A percentile compares a stretch with the other conserved stretches of the same genome.
Evolutionary conservation across 768 basidiomycete genomes (phyloP).

Genomic region (Hortiboletus flavorubellus): DNA sequence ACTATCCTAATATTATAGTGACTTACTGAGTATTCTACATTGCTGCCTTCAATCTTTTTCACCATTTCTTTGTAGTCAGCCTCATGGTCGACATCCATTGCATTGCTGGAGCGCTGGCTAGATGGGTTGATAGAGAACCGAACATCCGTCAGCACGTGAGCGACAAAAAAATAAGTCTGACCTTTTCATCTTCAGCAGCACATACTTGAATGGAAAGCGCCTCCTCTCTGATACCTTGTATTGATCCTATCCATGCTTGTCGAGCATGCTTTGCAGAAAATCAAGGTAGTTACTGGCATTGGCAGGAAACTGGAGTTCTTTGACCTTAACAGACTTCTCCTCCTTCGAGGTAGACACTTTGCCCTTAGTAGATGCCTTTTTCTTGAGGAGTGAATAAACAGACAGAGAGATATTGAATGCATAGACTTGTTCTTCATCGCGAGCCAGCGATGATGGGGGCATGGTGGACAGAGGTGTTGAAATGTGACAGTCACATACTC

Average conservation of each 20-base stretch:
- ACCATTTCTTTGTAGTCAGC: conserved; percentile 13
- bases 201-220: conserved; percentile 9
- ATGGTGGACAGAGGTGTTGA: background rate
- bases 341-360: background rate
- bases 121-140: background rate
- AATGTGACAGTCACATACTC: background rate
- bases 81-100: conserved; percentile 8
- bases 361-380: background rate
- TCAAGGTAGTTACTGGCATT: background rate
- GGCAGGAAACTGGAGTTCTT: background rate
- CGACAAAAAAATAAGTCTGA: background rate
- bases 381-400: background rate
- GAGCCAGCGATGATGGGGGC: background rate
- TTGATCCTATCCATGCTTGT: conserved; percentile 8
- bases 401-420: background rate
- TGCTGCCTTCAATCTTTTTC: background rate
- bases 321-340: conserved; percentile 3
- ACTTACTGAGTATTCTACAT: no score
- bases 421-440: background rate
- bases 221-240: conserved; percentile 22
- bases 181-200: background rate
- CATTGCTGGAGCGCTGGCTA: background rate
- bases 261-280: conserved; percentile 1
- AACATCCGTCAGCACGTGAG: background rate
- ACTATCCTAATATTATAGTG: no score